These are phyloP conservation scores for Ganoderma boninense DNA, from an alignment of 1,284 basidiomycete species.

Conservation along the genomic window DNA sequence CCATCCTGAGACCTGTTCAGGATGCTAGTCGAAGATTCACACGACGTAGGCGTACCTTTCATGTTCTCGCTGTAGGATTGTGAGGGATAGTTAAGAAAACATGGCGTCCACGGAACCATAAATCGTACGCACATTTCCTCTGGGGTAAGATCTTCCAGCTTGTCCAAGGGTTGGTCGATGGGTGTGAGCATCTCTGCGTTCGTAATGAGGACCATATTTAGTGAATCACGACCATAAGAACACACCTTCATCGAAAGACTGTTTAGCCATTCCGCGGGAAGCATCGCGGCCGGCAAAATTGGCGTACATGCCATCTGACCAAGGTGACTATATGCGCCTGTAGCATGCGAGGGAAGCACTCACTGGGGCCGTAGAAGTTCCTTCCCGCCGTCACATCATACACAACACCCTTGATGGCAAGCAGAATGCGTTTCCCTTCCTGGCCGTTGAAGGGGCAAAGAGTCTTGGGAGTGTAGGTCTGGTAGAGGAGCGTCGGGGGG, in stretches of 20 bases:
- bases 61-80: slow-evolving; percentile 85
- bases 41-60: slow-evolving; percentile 59
- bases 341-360: no score
- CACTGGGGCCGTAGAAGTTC: slow-evolving; percentile 94
- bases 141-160: slow-evolving; percentile 76
- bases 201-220: slow-evolving; percentile 1
- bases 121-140: slow-evolving; percentile 80
- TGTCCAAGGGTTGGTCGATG: slow-evolving; percentile 87
- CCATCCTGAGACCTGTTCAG: slow-evolving; percentile 66
- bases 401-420: slow-evolving; percentile 89
- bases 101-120: no score
- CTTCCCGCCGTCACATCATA: slow-evolving; percentile 92
- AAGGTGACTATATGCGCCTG: slow-evolving; percentile 9
- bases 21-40: background rate
- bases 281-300: slow-evolving; percentile 97
- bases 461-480: slow-evolving; percentile 81
- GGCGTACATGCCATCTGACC: slow-evolving; percentile 90
- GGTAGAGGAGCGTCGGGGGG: slow-evolving; percentile 78
- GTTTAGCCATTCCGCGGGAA: slow-evolving; percentile 95
- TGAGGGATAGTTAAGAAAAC: background rate
- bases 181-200: slow-evolving; percentile 89
- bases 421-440: slow-evolving; percentile 77
- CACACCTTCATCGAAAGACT: slow-evolving; percentile 92
- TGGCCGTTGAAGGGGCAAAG: slow-evolving; percentile 74
- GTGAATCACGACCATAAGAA: no score